Evolutionary conservation across 73 alveolate genomes (phyloP).

Genomic region (Stentor roeselii): DNA sequence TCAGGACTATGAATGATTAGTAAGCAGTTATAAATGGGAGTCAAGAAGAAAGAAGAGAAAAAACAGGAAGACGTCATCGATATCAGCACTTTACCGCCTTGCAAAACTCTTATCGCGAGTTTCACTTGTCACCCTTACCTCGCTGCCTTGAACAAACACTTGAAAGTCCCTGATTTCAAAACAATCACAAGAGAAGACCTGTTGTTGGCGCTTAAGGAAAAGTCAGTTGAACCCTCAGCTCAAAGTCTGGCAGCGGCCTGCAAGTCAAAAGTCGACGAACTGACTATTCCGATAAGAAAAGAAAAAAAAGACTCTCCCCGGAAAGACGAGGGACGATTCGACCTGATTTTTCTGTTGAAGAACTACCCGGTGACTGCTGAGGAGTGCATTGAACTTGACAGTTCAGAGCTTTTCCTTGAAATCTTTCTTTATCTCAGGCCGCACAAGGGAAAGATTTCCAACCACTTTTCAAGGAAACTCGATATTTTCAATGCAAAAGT

Average conservation of each 20-base stretch:
- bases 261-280: slow-evolving; percentile 27
- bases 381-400: not conserved
- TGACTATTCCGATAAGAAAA: slow-evolving; percentile 37
- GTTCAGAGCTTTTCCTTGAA: not conserved
- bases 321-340: slow-evolving; percentile 6
- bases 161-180: slow-evolving; percentile 28
- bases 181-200: slow-evolving; percentile 39
- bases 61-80: slow-evolving; percentile 54
- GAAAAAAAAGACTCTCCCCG: slow-evolving; percentile 34
- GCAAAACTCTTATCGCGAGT: slow-evolving; percentile 41
- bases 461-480: not conserved
- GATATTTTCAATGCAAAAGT: not conserved
- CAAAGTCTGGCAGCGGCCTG: slow-evolving; percentile 39
- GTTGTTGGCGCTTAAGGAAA: slow-evolving; percentile 30
- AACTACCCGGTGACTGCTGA: not conserved
- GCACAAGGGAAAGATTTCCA: not conserved
- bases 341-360: not conserved
- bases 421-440: not conserved
- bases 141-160: slow-evolving; percentile 15
- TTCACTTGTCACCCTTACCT: slow-evolving; percentile 30
- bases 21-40: not conserved
- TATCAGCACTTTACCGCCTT: slow-evolving; percentile 49
- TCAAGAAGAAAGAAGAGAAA: slow-evolving; percentile 24
- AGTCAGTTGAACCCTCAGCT: slow-evolving; percentile 8
- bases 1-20: not conserved